Percentiles rank a stretch among this genome's conserved stretches.
These are phyloP conservation scores for Hortiboletus campestris DNA, from an alignment of 768 basidiomycete species.

Conservation along the genomic window DNA sequence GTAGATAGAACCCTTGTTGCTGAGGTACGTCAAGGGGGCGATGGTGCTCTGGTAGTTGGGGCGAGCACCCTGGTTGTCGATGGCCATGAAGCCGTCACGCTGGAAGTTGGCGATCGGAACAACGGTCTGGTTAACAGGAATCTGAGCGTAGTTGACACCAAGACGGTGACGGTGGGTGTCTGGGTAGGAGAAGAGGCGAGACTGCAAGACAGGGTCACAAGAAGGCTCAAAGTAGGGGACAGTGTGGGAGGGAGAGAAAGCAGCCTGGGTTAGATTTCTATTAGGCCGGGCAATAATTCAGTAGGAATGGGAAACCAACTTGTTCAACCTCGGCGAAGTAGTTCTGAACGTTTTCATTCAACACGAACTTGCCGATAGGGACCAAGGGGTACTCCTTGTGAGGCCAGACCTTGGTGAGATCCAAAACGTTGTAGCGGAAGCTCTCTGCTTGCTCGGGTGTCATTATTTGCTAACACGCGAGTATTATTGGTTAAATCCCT, in stretches of 20 bases:
- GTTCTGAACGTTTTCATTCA: slow-evolving; percentile 76
- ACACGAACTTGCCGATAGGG: slow-evolving; percentile 80
- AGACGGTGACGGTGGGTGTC: slow-evolving; percentile 87
- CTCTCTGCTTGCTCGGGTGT: slow-evolving; percentile 86
- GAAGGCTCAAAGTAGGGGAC: slow-evolving; percentile 89
- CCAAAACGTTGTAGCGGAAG: slow-evolving; percentile 87
- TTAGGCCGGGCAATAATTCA: slow-evolving; percentile 6
- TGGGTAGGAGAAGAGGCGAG: slow-evolving; percentile 92
- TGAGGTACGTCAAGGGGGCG: slow-evolving; percentile 64
- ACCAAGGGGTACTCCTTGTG: slow-evolving; percentile 87
- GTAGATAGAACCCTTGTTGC: slow-evolving; percentile 45
- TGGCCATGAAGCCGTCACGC: slow-evolving; percentile 71
- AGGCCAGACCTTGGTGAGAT: slow-evolving; percentile 91
- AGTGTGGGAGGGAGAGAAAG: slow-evolving; percentile 87
- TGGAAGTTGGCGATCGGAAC: slow-evolving; percentile 86
- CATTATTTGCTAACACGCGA: slow-evolving; percentile 75
- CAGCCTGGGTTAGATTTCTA: slow-evolving; percentile 40
- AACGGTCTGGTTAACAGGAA: slow-evolving; percentile 84
- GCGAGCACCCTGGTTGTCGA: slow-evolving; percentile 76
- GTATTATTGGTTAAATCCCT: slow-evolving; percentile 2
- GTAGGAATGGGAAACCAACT: slow-evolving; percentile 44
- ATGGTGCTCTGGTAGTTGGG: slow-evolving; percentile 88
- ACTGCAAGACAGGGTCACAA: slow-evolving; percentile 90
- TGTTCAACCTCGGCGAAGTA: slow-evolving; percentile 97
- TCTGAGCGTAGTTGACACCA: slow-evolving; percentile 76